Base-by-base conservation (phyloP, 2,329 filamentous ascomycete species). In the Diaporthe caulivora region DNA sequence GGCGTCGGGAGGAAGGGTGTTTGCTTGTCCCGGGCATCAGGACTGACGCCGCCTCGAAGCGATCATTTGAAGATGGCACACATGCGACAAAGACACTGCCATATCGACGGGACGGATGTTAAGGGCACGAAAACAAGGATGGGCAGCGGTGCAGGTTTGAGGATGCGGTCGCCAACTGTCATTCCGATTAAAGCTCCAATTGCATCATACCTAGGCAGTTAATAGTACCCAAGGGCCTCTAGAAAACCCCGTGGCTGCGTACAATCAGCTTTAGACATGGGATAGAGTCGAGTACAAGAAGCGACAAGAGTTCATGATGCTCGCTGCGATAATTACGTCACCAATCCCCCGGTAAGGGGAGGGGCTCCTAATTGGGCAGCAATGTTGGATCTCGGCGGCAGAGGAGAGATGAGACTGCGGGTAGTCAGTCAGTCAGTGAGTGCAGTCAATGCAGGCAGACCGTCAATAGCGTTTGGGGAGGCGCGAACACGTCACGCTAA, bases 401-500 rank as follows among this genome's bases (percentile, higher is more conserved):
- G 62, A 15, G 47, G 47, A 44, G 44, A 40, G 18, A 67, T 40
- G 40, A 40, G n/a, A 53, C 51, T 65, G 44, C 42, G 60, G 60
- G 60, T 44, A 31, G 31, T 18, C 9, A 31, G 13, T n/a, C n/a
- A n/a, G n/a, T n/a, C 58, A 44, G 58, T 29, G 24, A 13, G 40
- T 10, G 40, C 40, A 57, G 54, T 57, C 29, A 29, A 60, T 34
- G 40, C 55, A 60, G 47, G 11, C 37, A 21, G 10, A 29, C 26
- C 37, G 60, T 65, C 60, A 37, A 37, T 64, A 21, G 60, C 18
- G 10, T 34, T 64, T 47, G 60, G 60, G 17, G 18, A 24, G 26
- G 42, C 60, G 60, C 60, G 60, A 65, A 65, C 44, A 65, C 60
- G 60, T 65, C 60, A 65, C 60, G 60, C 60, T 65, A 65, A 34